Evolutionary conservation across 2,329 filamentous ascomycete genomes (phyloP).

Genomic region (Lachnellula subtilissima): DNA sequence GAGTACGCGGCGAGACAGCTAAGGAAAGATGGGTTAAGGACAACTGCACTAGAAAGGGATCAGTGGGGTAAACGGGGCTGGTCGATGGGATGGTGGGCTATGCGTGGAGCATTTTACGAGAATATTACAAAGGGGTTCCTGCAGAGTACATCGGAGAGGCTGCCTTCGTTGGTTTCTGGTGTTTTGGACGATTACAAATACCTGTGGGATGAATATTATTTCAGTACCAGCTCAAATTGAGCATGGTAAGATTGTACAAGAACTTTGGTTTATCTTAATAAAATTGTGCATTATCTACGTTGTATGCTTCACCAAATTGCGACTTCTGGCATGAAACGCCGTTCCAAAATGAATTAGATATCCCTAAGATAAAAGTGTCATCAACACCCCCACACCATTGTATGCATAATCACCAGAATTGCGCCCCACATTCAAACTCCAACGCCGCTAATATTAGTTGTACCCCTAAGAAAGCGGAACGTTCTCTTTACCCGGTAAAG

Average conservation of each 20-base stretch:
- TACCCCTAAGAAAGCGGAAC: not conserved
- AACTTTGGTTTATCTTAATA: not conserved
- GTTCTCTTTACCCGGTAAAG: not conserved
- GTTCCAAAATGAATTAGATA: no score
- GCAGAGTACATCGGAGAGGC: conserved; percentile 39
- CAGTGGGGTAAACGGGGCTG: conserved; percentile 85
- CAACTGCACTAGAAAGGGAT: conserved; percentile 83
- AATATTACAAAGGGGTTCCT: conserved; percentile 77
- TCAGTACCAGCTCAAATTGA: conserved; percentile 40
- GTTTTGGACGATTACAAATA: conserved; percentile 96
- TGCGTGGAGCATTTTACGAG: conserved; percentile 97
- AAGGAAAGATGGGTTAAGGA: conserved; percentile 55
- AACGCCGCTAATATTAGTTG: no score
- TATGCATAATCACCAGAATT: not conserved
- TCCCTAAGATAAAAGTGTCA: not conserved
- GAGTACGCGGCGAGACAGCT: conserved; percentile 89
- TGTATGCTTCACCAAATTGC: no score
- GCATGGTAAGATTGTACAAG: not conserved
- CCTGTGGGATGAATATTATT: conserved; percentile 97
- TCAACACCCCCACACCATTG: not conserved
- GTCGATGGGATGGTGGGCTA: conserved; percentile 91
- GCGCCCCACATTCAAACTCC: no score
- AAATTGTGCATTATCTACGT: not conserved
- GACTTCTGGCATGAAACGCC: no score
- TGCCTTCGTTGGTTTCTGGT: conserved; percentile 69